These are phyloP conservation scores for Stemphylium beticola DNA, from an alignment of 2,329 filamentous ascomycete species.

Conservation along the genomic window DNA sequence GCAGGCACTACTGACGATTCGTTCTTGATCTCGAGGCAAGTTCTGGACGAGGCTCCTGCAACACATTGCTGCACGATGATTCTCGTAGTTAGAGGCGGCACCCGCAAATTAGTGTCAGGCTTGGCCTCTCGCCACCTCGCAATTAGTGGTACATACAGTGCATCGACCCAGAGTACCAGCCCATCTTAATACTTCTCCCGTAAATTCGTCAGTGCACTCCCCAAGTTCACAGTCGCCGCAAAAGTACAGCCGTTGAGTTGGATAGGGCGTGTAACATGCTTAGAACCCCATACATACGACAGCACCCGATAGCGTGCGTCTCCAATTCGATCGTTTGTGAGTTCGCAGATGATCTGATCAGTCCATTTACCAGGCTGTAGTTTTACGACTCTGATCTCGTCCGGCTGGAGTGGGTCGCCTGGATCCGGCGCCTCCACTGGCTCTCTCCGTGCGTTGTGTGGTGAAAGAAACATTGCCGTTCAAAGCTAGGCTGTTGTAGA, in stretches of 20 bases:
- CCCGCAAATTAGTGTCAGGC: conserved; percentile 1
- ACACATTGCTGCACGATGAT: too few relatives aligned
- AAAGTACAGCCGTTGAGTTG: conserved; percentile 2
- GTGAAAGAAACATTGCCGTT: conserved; percentile 2
- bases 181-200: conserved; percentile 8
- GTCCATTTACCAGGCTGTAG: conserved; percentile 18
- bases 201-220: conserved; percentile 17
- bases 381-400: conserved; percentile 10
- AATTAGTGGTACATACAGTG: conserved; percentile 5
- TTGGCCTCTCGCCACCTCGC: neutral
- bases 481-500: neutral
- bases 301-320: too few relatives aligned
- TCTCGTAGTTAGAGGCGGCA: too few relatives aligned
- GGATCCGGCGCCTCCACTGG: neutral
- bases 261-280: conserved; percentile 2
- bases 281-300: too few relatives aligned
- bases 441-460: neutral
- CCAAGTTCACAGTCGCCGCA: conserved; percentile 21
- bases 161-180: conserved; percentile 24
- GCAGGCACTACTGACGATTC: too few relatives aligned
- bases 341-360: conserved; percentile 17
- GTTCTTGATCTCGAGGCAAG: too few relatives aligned
- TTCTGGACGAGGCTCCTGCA: too few relatives aligned
- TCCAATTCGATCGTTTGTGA: neutral
- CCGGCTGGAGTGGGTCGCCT: neutral